phyloP scores from a whole-genome alignment of 106 monocot genomes.

The Cymbidium sinense region DNA sequence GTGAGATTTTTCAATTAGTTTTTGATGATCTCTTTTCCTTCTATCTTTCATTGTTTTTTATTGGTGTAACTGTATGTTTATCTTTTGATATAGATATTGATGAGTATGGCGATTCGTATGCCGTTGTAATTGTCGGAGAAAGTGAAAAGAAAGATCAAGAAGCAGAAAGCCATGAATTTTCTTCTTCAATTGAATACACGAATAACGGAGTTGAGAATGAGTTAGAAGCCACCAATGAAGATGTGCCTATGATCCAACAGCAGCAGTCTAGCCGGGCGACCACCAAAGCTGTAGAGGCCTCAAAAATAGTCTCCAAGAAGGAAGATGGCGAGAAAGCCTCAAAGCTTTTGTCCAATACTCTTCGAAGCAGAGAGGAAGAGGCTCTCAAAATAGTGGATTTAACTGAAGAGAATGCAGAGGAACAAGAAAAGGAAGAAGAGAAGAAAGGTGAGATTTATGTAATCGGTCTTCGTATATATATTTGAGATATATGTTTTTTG shows the following conservation, averaged over 20 bases:
- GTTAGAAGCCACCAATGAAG: neutral
- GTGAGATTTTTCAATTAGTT: neutral
- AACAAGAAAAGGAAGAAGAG: neutral
- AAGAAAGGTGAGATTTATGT: neutral
- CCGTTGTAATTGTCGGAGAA: neutral
- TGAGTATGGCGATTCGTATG: neutral
- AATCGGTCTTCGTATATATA: neutral
- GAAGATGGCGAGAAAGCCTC: neutral
- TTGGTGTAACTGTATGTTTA: neutral
- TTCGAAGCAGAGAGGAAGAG: neutral
- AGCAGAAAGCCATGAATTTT: neutral
- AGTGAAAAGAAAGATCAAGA: neutral
- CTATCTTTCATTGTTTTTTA: neutral
- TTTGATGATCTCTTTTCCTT: neutral
- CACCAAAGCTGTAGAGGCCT: neutral
- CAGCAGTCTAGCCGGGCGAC: constrained; percentile 28
- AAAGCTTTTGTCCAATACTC: neutral
- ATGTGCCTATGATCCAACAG: constrained; percentile 6
- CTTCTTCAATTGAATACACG: neutral
- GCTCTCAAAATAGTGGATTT: too few species aligned
- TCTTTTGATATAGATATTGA: neutral
- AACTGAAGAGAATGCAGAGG: too few species aligned
- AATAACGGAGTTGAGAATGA: too few species aligned
- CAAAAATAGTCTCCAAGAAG: neutral
- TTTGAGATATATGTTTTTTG: neutral